Percentiles rank a stretch among this genome's conserved stretches.
phyloP scores from a whole-genome alignment of 2,329 filamentous ascomycete species.

The Aspergillus sp. region DNA sequence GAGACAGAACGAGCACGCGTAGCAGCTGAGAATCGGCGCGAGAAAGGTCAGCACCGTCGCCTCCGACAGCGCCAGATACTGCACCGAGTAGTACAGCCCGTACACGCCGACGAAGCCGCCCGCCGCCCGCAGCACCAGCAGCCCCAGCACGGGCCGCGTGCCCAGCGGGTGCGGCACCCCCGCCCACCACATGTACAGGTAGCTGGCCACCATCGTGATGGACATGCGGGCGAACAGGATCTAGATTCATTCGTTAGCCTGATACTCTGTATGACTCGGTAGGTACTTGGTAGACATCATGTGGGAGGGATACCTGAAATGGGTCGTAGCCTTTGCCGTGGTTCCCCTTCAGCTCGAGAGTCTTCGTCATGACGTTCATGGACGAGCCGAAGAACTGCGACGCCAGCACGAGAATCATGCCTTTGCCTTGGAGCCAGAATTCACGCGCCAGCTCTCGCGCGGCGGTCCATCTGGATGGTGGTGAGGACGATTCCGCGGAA shows the following conservation, averaged over 20 bases:
- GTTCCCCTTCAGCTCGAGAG: constrained; percentile 68
- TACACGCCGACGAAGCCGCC: constrained; percentile 77
- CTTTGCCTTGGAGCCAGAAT: constrained; percentile 66
- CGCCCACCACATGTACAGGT: constrained; percentile 70
- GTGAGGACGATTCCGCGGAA: too few relatives aligned
- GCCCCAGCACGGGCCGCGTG: constrained; percentile 60
- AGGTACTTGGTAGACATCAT: too few relatives aligned
- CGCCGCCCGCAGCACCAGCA: constrained; percentile 68
- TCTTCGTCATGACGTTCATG: constrained; percentile 80
- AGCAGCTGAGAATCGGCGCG: constrained; percentile 73
- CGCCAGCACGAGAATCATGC: constrained; percentile 68
- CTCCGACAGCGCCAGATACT: constrained; percentile 81
- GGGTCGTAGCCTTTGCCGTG: constrained; percentile 73
- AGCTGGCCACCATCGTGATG: constrained; percentile 67
- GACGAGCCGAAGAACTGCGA: constrained; percentile 78
- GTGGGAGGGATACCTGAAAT: constrained; percentile 56
- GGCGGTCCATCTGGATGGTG: constrained; percentile 25
- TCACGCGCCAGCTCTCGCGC: constrained; percentile 18
- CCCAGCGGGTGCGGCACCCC: constrained; percentile 70
- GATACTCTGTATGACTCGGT: too few relatives aligned
- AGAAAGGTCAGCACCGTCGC: constrained; percentile 89
- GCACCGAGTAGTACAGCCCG: constrained; percentile 70
- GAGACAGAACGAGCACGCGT: constrained; percentile 73
- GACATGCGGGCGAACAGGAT: constrained; percentile 78
- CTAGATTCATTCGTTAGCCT: too few relatives aligned